A percentile compares a stretch with the other conserved stretches of the same genome.
These are phyloP conservation scores for Xylaria grammica DNA, from an alignment of 495 filamentous ascomycete species.

Conservation along the genomic window DNA sequence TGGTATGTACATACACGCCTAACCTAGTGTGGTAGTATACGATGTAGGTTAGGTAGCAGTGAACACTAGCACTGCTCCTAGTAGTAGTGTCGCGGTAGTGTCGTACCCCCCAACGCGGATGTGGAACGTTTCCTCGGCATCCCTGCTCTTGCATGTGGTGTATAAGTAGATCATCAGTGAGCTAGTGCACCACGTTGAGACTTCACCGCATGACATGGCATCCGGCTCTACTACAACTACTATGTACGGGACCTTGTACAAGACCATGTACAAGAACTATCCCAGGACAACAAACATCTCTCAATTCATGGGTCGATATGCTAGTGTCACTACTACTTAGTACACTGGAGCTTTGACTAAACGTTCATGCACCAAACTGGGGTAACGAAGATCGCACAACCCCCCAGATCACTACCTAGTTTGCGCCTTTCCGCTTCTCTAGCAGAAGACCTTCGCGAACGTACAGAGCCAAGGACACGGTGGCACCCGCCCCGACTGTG, in stretches of 20 bases:
- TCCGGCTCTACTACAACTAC: no score
- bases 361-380: slow-evolving; percentile 9
- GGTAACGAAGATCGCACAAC: background rate
- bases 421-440: slow-evolving; percentile 17
- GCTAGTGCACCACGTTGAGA: background rate
- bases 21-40: no score
- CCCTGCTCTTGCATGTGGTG: slow-evolving; percentile 9
- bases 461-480: slow-evolving; percentile 18
- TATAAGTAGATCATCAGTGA: slow-evolving; percentile 5
- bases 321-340: no score
- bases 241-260: no score
- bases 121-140: background rate
- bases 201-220: slow-evolving; percentile 9
- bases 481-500: slow-evolving; percentile 17
- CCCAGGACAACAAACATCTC: background rate
- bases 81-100: no score
- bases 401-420: slow-evolving; percentile 4
- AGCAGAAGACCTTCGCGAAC: slow-evolving; percentile 16
- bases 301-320: slow-evolving; percentile 1
- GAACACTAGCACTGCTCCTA: background rate
- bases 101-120: background rate
- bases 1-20: no score
- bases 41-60: no score
- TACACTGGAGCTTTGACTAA: slow-evolving; percentile 6
- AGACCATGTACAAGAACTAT: no score